Conservation (phyloP, 768 basidiomycete genomes). For the Daedaleopsis nitida region DNA sequence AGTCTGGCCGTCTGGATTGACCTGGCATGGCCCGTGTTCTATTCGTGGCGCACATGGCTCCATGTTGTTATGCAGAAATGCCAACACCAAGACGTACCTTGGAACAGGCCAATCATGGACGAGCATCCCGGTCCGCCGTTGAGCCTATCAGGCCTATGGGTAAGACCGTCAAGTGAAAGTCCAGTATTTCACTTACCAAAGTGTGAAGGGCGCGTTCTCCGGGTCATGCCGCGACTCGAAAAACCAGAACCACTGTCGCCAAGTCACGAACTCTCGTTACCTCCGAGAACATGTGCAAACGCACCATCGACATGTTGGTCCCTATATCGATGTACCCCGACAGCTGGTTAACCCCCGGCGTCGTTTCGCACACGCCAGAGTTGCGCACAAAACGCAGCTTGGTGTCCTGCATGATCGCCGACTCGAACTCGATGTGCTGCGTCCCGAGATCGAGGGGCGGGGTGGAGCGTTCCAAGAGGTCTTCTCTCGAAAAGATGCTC, state of each 20-base stretch:
- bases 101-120: slow-evolving; percentile 60
- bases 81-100: slow-evolving; percentile 39
- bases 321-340: slow-evolving; percentile 66
- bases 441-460: not conserved
- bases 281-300: not conserved
- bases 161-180: not conserved
- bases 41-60: not conserved
- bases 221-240: slow-evolving; percentile 64
- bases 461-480: not conserved
- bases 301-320: slow-evolving; percentile 59
- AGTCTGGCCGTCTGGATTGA: slow-evolving; percentile 53
- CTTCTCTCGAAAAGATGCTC: not conserved
- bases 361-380: slow-evolving; percentile 68
- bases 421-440: slow-evolving; percentile 18
- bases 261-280: too few relatives aligned
- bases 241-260: slow-evolving; percentile 70
- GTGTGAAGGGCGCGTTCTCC: slow-evolving; percentile 64
- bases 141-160: slow-evolving; percentile 16
- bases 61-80: too few relatives aligned
- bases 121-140: slow-evolving; percentile 43
- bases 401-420: slow-evolving; percentile 23
- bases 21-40: slow-evolving; percentile 68
- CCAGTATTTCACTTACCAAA: slow-evolving; percentile 44
- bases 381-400: slow-evolving; percentile 52
- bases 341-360: slow-evolving; percentile 57